Conservation (phyloP, 2,329 filamentous ascomycete genomes). For the Plenodomus tracheiphilus region DNA sequence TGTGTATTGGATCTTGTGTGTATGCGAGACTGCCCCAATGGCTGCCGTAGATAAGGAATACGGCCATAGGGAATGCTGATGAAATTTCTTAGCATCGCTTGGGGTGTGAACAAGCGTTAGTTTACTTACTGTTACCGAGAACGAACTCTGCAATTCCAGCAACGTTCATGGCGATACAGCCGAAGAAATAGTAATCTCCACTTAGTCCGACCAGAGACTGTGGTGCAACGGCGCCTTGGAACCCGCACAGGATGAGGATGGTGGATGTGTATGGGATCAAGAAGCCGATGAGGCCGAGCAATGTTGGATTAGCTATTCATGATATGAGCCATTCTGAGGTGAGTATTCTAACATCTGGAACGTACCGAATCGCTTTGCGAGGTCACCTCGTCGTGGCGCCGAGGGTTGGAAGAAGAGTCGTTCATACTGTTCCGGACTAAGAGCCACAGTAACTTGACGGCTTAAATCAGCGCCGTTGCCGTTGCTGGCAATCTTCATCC, state of each 20-base stretch:
- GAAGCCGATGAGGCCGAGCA: constrained; percentile 23
- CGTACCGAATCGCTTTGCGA: constrained; percentile 23
- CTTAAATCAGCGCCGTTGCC: constrained; percentile 14
- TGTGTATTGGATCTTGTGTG: constrained; percentile 20
- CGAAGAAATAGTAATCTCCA: constrained; percentile 30
- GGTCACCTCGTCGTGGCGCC: constrained; percentile 21
- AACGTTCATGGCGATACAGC: constrained; percentile 21
- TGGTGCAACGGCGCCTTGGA: constrained; percentile 21
- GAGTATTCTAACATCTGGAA: not conserved
- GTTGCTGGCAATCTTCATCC: constrained; percentile 7
- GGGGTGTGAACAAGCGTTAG: not conserved
- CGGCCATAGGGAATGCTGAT: constrained; percentile 26
- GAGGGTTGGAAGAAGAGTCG: constrained; percentile 29
- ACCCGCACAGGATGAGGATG: constrained; percentile 23
- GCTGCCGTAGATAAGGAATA: constrained; percentile 25
- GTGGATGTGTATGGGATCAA: constrained; percentile 26
- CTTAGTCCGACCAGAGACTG: constrained; percentile 22
- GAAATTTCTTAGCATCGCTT: not conserved
- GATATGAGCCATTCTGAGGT: not conserved
- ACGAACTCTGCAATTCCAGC: constrained; percentile 26
- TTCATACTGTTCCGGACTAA: constrained; percentile 26
- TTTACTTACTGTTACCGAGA: constrained; percentile 20
- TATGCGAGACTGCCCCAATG: constrained; percentile 27
- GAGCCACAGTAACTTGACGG: constrained; percentile 22
- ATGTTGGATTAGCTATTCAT: constrained; percentile 16